Base-by-base conservation (phyloP, 345 rosid genomes). In the Syzygium grande region DNA sequence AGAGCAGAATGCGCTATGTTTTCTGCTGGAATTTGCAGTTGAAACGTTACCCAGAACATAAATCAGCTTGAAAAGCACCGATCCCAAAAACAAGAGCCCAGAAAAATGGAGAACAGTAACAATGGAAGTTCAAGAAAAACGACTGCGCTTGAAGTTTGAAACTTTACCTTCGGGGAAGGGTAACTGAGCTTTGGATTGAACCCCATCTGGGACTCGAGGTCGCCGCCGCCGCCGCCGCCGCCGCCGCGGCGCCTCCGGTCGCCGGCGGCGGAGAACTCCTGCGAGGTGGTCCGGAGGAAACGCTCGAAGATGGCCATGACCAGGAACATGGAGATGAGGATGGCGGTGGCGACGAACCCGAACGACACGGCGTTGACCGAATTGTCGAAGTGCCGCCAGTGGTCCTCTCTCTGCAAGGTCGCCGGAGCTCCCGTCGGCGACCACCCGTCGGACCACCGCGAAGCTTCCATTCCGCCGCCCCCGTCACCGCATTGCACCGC, bases 291-390 rank as follows among this genome's bases (percentile, higher is more conserved):
- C 88, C 99, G 92, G 85, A 97, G 93, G 84, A 97, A 93, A 85
- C 93, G 93, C 91, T 97, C 99, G 49, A 96, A 94, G 86, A 97
- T 95, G 56, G 98, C 99, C 99, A 97, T 97, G 84, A 94, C 94
- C 80, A 97, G 91, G 94, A 97, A 97, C 99, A 97, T 96, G 52
- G 96, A 96, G 91, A 97, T 97, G 92, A 97, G 97, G 90, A 97
- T 93, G 87, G 99, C 99, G 53, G 99, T 97, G 85, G 99, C 99
- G 9, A 97, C 99, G 87, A 96, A 97, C 21, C 99, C 99, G 89
- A 96, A 96, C 22, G 99, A 96, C 61, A 97, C 98, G 0, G 99
- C 98, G 87, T 94, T 95, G 41, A 95, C 97, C 46, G 98, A 95
- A 92, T 94, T 93, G 84, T 95, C 98, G 59, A 93, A 94, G 78